Evolutionary conservation across 768 basidiomycete species (phyloP).

Genomic region (Multifurca ochricompacta): DNA sequence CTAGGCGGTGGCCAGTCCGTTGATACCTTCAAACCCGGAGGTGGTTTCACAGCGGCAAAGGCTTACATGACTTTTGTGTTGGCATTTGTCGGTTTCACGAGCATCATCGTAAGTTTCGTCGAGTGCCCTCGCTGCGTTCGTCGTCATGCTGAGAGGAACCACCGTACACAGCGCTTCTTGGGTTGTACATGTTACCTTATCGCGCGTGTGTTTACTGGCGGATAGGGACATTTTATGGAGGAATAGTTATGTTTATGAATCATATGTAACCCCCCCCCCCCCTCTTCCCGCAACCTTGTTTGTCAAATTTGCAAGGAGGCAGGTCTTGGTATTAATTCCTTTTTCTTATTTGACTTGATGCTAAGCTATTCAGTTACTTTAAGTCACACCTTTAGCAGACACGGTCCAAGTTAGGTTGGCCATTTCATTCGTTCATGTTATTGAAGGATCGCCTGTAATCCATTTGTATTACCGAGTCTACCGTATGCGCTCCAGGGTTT

Average conservation of each 20-base stretch:
- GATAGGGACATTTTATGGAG: slow-evolving; percentile 27
- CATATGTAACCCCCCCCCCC: no score
- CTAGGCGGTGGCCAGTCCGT: slow-evolving; percentile 52
- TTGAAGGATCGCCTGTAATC: no score
- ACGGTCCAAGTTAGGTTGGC: no score
- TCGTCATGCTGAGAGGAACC: slow-evolving; percentile 18
- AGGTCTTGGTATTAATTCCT: background rate
- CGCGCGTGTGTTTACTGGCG: slow-evolving; percentile 44
- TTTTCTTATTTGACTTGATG: background rate
- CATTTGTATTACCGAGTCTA: no score
- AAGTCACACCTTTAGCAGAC: background rate
- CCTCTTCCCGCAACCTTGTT: background rate
- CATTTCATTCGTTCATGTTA: no score
- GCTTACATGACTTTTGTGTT: slow-evolving; percentile 76
- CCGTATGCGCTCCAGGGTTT: background rate
- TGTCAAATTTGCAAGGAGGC: background rate
- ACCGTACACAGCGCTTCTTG: slow-evolving; percentile 39
- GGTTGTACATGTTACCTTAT: slow-evolving; percentile 52
- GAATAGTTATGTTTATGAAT: slow-evolving; percentile 1
- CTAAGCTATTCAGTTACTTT: background rate
- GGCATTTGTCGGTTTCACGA: slow-evolving; percentile 72
- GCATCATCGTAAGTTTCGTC: slow-evolving; percentile 40
- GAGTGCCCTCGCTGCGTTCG: background rate
- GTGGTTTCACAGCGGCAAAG: slow-evolving; percentile 50
- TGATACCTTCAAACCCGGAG: slow-evolving; percentile 48